phyloP scores from a whole-genome alignment of 1,284 basidiomycete genomes.

The Boletus sp. region DNA sequence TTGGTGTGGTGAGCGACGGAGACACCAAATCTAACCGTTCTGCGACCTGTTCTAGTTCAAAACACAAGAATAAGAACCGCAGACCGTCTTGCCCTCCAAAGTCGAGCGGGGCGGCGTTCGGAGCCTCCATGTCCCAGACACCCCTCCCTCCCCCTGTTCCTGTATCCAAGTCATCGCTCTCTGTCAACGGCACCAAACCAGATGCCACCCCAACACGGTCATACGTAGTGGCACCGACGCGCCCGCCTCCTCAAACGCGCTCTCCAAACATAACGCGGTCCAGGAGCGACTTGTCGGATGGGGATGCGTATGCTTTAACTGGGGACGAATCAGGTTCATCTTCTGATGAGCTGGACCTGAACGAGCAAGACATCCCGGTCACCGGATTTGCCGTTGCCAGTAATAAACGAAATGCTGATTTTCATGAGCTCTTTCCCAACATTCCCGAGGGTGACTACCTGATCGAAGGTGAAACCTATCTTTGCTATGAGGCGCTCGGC shows the following conservation, averaged over 20 bases:
- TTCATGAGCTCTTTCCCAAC: slow-evolving; percentile 88
- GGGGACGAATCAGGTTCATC: slow-evolving; percentile 42
- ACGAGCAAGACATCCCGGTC: slow-evolving; percentile 76
- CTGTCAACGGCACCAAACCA: slow-evolving; percentile 22
- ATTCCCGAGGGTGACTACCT: slow-evolving; percentile 97
- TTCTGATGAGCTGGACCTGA: slow-evolving; percentile 53
- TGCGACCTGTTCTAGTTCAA: slow-evolving; percentile 37
- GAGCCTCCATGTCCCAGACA: slow-evolving; percentile 66
- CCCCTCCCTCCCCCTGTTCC: slow-evolving; percentile 28
- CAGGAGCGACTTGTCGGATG: slow-evolving; percentile 36
- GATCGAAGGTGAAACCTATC: slow-evolving; percentile 79
- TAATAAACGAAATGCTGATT: slow-evolving; percentile 93
- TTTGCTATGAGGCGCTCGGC: slow-evolving; percentile 4
- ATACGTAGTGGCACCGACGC: slow-evolving; percentile 4
- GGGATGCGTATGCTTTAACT: slow-evolving; percentile 32
- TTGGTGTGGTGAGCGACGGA: slow-evolving; percentile 38
- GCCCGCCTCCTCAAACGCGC: slow-evolving; percentile 16
- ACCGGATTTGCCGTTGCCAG: slow-evolving; percentile 98
- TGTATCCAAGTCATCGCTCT: slow-evolving; percentile 24
- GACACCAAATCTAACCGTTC: slow-evolving; percentile 48
- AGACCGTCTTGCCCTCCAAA: slow-evolving; percentile 50
- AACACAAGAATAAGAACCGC: slow-evolving; percentile 43
- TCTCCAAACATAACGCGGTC: slow-evolving; percentile 26
- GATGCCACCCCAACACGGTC: slow-evolving; percentile 5
- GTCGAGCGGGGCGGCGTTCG: slow-evolving; percentile 62